Percentiles rank a stretch among this genome's conserved stretches.
These are phyloP conservation scores for Chlorella sp. DNA, from an alignment of 139 green algal genomes.

Conservation along the genomic window DNA sequence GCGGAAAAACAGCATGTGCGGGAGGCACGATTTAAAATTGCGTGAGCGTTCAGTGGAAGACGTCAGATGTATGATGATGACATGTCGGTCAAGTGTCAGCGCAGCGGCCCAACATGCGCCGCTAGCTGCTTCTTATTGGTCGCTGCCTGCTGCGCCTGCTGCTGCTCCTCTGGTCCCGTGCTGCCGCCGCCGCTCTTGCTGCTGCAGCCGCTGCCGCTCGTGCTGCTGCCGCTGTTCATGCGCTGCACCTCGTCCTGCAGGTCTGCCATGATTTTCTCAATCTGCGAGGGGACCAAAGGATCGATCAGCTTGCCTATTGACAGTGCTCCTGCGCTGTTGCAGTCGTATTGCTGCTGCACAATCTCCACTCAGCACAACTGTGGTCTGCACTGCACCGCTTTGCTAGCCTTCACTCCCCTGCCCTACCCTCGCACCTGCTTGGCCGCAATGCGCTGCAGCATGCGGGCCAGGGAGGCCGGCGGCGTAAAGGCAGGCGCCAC, in stretches of 20 bases:
- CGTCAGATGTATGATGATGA: too few species aligned
- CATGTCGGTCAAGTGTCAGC: background rate
- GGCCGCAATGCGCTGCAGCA: constrained; percentile 59
- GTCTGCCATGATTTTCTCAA: constrained; percentile 55
- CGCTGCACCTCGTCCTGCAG: constrained; percentile 52
- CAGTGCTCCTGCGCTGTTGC: too few species aligned
- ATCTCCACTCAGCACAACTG: background rate
- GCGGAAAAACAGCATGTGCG: too few species aligned
- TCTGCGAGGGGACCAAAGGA: background rate
- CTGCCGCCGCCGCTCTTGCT: background rate
- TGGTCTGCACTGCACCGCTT: background rate
- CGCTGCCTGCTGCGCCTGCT: background rate
- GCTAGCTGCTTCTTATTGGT: background rate
- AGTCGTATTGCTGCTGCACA: too few species aligned
- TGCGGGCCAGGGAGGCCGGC: constrained; percentile 47
- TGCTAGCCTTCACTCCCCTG: background rate
- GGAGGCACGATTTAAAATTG: too few species aligned
- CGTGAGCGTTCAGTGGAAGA: too few species aligned
- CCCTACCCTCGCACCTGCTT: constrained; percentile 18
- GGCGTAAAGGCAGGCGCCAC: constrained; percentile 53
- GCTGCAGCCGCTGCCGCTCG: background rate
- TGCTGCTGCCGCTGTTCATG: constrained; percentile 13
- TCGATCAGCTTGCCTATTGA: too few species aligned
- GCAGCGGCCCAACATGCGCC: background rate
- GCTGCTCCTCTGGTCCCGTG: background rate